A percentile compares a stretch with the other conserved stretches of the same genome.
These are phyloP conservation scores for Malassezia pachydermatis DNA, from an alignment of 1,284 basidiomycete species.

Conservation along the genomic window DNA sequence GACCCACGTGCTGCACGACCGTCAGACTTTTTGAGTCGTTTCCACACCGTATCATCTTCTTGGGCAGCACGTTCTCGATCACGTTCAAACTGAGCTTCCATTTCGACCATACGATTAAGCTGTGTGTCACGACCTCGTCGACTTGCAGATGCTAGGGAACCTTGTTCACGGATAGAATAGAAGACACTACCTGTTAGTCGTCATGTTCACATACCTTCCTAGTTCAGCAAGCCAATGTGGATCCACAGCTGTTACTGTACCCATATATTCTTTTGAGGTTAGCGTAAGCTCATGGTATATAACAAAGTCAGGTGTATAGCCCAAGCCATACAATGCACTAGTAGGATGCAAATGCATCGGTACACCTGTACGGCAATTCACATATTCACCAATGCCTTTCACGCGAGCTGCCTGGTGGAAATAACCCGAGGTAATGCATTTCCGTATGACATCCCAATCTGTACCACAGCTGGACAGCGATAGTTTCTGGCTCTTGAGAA, in stretches of 20 bases:
- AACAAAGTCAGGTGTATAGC: slow-evolving; percentile 85
- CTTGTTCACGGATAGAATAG: slow-evolving; percentile 77
- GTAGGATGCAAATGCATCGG: slow-evolving; percentile 85
- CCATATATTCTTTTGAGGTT: slow-evolving; percentile 36
- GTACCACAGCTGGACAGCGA: slow-evolving; percentile 77
- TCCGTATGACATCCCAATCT: slow-evolving; percentile 90
- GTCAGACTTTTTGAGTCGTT: slow-evolving; percentile 4
- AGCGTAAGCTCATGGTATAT: slow-evolving; percentile 72
- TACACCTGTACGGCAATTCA: slow-evolving; percentile 85
- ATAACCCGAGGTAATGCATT: slow-evolving; percentile 94
- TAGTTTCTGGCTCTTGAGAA: slow-evolving; percentile 97
- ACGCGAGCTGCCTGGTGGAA: slow-evolving; percentile 97
- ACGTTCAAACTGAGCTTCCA: slow-evolving; percentile 54
- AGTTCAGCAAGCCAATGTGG: slow-evolving; percentile 47
- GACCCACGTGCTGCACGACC: not conserved
- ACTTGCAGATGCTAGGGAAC: slow-evolving; percentile 58
- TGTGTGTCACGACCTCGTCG: slow-evolving; percentile 61
- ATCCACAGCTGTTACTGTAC: slow-evolving; percentile 45
- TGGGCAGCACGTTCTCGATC: slow-evolving; percentile 20
- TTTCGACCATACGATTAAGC: slow-evolving; percentile 75
- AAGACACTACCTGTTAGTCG: slow-evolving; percentile 73
- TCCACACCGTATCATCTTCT: slow-evolving; percentile 8
- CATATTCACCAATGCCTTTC: slow-evolving; percentile 97
- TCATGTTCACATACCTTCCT: slow-evolving; percentile 6
- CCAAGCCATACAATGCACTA: slow-evolving; percentile 86